Percentiles rank a stretch among this genome's conserved stretches.
Conservation (phyloP, 768 basidiomycete species). For the Collybiopsis luxurians region DNA sequence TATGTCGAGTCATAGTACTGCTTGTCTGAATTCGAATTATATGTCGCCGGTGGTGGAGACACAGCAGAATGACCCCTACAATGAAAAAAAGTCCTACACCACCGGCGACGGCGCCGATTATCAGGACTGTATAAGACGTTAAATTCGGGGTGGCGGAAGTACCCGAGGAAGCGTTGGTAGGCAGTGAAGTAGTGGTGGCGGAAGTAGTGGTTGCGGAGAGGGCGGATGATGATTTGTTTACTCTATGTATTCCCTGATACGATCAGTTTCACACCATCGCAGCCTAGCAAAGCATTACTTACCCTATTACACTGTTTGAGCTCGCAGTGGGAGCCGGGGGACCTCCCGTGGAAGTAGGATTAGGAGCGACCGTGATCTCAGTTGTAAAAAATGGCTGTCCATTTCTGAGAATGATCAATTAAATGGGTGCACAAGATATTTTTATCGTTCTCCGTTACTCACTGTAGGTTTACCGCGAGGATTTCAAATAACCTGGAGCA, state of each 20-base stretch:
- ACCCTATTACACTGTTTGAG: background rate
- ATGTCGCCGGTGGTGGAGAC: background rate
- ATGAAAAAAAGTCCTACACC: background rate
- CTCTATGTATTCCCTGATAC: too few relatives aligned
- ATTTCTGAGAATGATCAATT: background rate
- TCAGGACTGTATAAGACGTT: background rate
- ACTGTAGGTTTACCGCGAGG: background rate
- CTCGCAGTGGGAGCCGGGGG: background rate
- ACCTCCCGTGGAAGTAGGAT: background rate
- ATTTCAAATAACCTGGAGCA: background rate
- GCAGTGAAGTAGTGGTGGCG: background rate
- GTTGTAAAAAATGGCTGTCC: background rate
- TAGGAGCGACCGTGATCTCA: background rate
- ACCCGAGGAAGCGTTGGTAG: background rate
- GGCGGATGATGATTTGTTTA: too few relatives aligned
- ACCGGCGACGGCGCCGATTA: slow-evolving; percentile 1
- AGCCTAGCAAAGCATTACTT: background rate
- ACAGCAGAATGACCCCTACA: background rate
- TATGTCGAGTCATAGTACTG: background rate
- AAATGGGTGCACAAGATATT: background rate
- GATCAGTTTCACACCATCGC: too few relatives aligned
- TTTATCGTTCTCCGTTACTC: background rate
- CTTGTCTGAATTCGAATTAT: background rate
- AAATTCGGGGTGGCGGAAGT: too few relatives aligned
- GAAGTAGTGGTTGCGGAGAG: too few relatives aligned